Evolutionary conservation across 306 rosid genomes (phyloP), one percentile per base, ranked within the genome.

Genomic region (Ammopiptanthus mongolicus): DNA sequence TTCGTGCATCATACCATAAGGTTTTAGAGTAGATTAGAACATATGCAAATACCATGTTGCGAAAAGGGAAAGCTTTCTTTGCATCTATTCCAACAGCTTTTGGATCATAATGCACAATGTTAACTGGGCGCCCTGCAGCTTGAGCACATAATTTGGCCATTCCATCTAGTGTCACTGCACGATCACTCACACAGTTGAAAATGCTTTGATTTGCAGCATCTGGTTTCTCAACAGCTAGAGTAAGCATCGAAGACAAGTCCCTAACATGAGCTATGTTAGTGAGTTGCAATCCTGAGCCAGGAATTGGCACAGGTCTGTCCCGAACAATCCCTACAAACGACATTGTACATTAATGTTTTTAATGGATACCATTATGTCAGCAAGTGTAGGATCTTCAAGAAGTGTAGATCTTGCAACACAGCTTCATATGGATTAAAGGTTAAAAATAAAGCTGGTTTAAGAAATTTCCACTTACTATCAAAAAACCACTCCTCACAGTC

Each of bases 401-500:
- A 4, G 33, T 23, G 23, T 18, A 62, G 10, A 25, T 53, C 31
- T 69, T 44, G 55, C n/a, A 60, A 37, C 52, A 25, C 41, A 22
- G 34, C 48, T 47, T 33, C 62, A 34, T 34, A 73, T 42, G 69
- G 7, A 62, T 67, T 9, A 6, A 17, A 63, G 19, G 15, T 23
- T n/a, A 22, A 10, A 13, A n/a, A 33, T 61, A 52, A 25, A 72
- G 50, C 22, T 57, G 51, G 50, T 36, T 42, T 28, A 8, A 60
- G 65, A 67, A 15, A 0, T 51, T 29, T 23, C 57, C 29, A 60
- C 92, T 90, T 90, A 91, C 97, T 80, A 64, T 95, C 96, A 34
- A 91, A 95, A 86, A 91, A 95, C 98, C 97, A 95, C 80, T 95
- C 98, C 78, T 95, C 97, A 29, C 96, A 86, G 65, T 95, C 98